These are phyloP conservation scores for Xylaria polymorpha DNA, from an alignment of 2,329 filamentous ascomycete genomes.

Conservation along the genomic window DNA sequence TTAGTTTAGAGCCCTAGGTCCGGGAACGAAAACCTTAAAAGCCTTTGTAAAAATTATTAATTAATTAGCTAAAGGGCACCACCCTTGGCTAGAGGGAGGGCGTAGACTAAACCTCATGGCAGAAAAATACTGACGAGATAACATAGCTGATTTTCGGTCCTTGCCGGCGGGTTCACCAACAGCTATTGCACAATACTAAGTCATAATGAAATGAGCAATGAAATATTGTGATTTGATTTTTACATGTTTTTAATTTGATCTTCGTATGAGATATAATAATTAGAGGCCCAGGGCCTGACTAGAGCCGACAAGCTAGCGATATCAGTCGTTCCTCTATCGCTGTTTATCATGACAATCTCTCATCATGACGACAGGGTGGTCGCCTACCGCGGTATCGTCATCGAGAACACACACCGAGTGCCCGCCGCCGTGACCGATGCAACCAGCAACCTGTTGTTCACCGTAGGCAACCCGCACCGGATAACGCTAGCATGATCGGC, in stretches of 20 bases:
- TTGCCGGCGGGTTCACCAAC: not conserved
- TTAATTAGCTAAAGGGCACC: not conserved
- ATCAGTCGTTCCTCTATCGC: not conserved
- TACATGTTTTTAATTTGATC: too few relatives aligned
- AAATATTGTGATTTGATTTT: not conserved
- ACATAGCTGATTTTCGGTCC: not conserved
- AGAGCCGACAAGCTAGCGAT: not conserved
- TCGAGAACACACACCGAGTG: conserved; percentile 4
- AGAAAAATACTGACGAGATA: not conserved
- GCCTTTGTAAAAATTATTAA: not conserved
- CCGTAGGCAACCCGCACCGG: too few relatives aligned
- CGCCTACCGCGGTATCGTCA: not conserved
- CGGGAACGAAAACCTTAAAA: not conserved
- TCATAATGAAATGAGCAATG: not conserved
- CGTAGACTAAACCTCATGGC: not conserved
- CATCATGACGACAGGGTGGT: not conserved
- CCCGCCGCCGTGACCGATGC: not conserved
- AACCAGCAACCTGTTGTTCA: not conserved
- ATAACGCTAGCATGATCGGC: not conserved
- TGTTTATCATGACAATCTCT: not conserved
- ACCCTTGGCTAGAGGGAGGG: not conserved
- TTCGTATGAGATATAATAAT: not conserved
- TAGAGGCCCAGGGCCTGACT: not conserved
- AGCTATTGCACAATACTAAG: not conserved
- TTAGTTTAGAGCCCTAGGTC: not conserved